Evolutionary conservation across 768 basidiomycete genomes (phyloP), one percentile per base, ranked within the genome.

Genomic region (Royoungia palumana): DNA sequence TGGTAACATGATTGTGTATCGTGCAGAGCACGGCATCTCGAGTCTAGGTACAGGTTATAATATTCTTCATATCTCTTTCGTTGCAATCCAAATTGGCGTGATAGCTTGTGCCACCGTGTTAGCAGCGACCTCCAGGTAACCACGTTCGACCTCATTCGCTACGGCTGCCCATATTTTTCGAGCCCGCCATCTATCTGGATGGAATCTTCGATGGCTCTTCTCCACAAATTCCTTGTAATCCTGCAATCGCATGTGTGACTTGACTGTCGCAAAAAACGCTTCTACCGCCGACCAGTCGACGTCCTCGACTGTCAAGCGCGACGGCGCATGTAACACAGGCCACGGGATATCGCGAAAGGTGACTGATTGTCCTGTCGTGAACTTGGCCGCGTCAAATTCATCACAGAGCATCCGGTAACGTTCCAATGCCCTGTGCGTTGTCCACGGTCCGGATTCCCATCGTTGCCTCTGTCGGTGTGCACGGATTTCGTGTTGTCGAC

Each of bases 161-260:
- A 87, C 75, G 40, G 78, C 78, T 49, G 72, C 71, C 60, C 87
- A 72, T 30, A 90, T 67, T 24, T 79, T 79, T 35, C 84, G 74
- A 25, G 84, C 81, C 36, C 81, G 73, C 89, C 87, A 93, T 51
- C 85, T 71, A 64, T 91, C 89, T 2, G 87, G 86, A 56, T 90
- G 90, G 63, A 89, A 91, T 44, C 87, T 70, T 35, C 80, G 75
- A 57, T 89, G 79, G 56, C 83, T 85, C 59, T 80, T 81, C 68
- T 87, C 79, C 4, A 91, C 74, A 47, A 90, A 76, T 2, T 62
- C 64, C 59, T 77, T 81, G 67, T 79, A 89, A 41, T 86, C 84
- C 61, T 83, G 79, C 16, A 65, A 46, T 20, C 79, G 74, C 75
- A 88, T 75, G 37, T 76, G 73, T 16, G 55, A 51, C 56, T 71